Percentiles rank a stretch among this genome's conserved stretches.
phyloP scores from a whole-genome alignment of 345 rosid genomes.

The Pistacia integerrima region DNA sequence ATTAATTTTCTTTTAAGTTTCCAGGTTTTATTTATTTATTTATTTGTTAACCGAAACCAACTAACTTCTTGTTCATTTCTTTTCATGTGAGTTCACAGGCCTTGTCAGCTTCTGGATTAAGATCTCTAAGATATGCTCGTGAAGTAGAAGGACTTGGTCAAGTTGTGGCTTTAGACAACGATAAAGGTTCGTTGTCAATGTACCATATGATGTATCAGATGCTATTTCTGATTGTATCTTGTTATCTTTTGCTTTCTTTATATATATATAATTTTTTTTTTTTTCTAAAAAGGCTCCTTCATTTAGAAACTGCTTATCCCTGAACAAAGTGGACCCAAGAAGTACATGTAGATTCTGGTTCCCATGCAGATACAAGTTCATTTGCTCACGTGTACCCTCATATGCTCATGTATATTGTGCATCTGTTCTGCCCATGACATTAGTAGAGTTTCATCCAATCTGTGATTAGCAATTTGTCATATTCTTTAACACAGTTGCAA shows the following conservation, averaged over 20 bases:
- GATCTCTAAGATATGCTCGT: conserved; percentile 92
- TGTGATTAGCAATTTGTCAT: neutral
- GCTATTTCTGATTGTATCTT: neutral
- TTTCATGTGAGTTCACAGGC: conserved; percentile 55
- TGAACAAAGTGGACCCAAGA: neutral
- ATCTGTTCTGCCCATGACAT: neutral
- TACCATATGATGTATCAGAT: neutral
- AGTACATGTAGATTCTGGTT: neutral
- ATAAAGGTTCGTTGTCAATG: conserved; percentile 54
- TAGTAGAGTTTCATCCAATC: neutral
- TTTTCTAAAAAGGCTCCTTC: neutral
- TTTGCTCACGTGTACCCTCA: neutral
- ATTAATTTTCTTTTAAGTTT: neutral
- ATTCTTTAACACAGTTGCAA: conserved; percentile 6
- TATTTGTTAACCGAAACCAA: neutral
- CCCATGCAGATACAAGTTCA: neutral
- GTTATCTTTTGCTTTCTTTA: neutral
- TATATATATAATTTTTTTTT: neutral
- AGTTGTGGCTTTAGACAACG: conserved; percentile 96
- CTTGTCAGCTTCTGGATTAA: conserved; percentile 91
- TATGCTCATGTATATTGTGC: neutral
- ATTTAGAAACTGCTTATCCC: neutral
- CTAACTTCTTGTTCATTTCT: conserved; percentile 9
- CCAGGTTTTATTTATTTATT: neutral
- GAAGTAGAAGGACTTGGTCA: conserved; percentile 93